Evolutionary conservation across 495 filamentous ascomycete species (phyloP), one percentile per base, ranked within the genome.

Genomic region (Hypoxylon lienhwacheense): DNA sequence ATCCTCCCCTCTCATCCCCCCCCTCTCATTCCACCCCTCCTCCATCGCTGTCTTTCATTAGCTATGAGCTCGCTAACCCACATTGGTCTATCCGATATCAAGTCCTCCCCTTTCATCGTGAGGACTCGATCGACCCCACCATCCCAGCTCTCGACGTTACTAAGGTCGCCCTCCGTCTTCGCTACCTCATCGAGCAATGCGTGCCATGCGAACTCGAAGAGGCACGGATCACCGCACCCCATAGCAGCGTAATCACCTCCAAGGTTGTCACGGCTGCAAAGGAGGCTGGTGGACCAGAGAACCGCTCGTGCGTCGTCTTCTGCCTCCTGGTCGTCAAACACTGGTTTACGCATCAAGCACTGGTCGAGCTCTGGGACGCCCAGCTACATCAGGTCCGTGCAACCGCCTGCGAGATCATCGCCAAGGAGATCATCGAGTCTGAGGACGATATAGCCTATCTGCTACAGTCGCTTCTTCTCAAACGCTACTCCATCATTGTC

Each of bases 391-490:
- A 85, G 40, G 74, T 87, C 16, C 80, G 92, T 14, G 90, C 89
- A 5, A 70, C 80, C 12, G 91, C 95, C n/a, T 93, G 88, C 67
- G 93, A 97, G 70, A 83, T 96, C 31, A 87, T 98, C 45, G 90
- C 95, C n/a, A 98, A 97, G 76, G 77, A 78, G 29, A 84, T 97
- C 58, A 97, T 98, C 66, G 93, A 98, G 69, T 56, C 70, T 2
- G 90, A 93, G 64, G 82, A 90, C 10, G 79, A 96, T 65, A 77
- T 84, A 45, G 67, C 82, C 19, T 90, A 87, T 63, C 77, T 97
- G 11, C 73, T 96, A 47, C 84, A 90, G 51, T 78, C 86, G 14
- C 73, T 95, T 17, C 78, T 98, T n/a, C 84, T 98, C 42, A 93
- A 92, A 73, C 85, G 91, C 8, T 97, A 95, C 70, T 89, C 87